Evolutionary conservation across 129 eudicot genomes (phyloP), one percentile per base, ranked within the genome.

Genomic region (Pseudognaphalium luteoalbum): DNA sequence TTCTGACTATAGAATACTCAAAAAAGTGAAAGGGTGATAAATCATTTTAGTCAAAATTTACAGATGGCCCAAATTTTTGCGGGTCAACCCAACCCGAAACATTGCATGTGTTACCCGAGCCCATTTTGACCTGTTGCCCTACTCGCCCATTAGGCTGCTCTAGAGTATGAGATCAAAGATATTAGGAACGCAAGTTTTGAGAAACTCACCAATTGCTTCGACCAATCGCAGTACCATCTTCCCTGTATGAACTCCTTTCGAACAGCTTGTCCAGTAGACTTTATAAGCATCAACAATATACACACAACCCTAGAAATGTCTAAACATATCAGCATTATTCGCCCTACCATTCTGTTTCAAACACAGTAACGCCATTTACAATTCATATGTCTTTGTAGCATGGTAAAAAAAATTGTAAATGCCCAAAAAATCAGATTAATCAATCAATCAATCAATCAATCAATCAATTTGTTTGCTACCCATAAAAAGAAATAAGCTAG

Each of bases 201-300:
- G 70, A 76, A 85, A 73, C 97, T 91, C 79, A 94, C 99, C 96
- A 50, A 94, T 91, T 60, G 99, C 99, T 89, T 94, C 99, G 60
- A 94, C 99, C 60, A 91, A 65, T 21, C 86, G 88, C 7, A 91
- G 79, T 60, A 94, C 99, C 99, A 94, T 94, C 86, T 91, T 81
- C 52, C 99, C 99, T 2, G 97, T 77, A 84, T 87, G 99, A 74
- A 84, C 62, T 66, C 99, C 97, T 81, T 91, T 89, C 35, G 85
- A 80, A 84, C 99, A 94, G 82, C 89, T 75, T 4, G 92, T 82
- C 97, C 96, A 91, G 74, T 94, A 91, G 79, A 89, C 88, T 81
- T 83, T 91, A 78, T 91, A 94, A 20, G 97, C 97, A 72, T 94
- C 99, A 62, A 83, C 44, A 19, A 94, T 87, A 84, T 91, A 94